phyloP scores from a whole-genome alignment of 441 rosid species.

The Eutrema salsugineum region DNA sequence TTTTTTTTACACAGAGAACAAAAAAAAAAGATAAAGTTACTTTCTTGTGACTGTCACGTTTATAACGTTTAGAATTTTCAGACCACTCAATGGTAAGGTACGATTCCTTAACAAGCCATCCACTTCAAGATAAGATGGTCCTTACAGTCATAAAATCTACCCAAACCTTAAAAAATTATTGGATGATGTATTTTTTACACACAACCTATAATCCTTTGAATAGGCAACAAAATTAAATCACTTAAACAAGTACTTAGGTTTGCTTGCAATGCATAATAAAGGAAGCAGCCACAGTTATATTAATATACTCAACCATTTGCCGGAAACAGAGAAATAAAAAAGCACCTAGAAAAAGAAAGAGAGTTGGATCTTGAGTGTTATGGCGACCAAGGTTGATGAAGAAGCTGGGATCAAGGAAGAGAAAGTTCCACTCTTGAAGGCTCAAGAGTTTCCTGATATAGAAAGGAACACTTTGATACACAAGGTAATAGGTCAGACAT shows the following conservation, averaged over 20 bases:
- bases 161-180: neutral
- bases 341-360: neutral
- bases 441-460: constrained; percentile 28
- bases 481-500: constrained; percentile 71
- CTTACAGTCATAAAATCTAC: neutral
- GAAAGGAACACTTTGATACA: constrained; percentile 49
- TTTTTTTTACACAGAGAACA: too few relatives aligned
- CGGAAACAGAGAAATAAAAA: neutral
- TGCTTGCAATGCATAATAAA: neutral
- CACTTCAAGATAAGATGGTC: constrained; percentile 6
- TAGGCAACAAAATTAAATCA: neutral
- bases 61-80: neutral
- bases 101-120: neutral
- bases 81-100: neutral
- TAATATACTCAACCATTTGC: neutral
- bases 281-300: constrained; percentile 1
- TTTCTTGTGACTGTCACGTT: neutral
- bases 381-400: constrained; percentile 49
- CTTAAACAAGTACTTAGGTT: neutral
- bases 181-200: neutral
- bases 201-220: neutral
- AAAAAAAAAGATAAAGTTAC: neutral
- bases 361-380: constrained; percentile 15
- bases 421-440: constrained; percentile 38
- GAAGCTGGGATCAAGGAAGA: constrained; percentile 36